Conservation (phyloP, 2,329 filamentous ascomycete genomes). For the Scytalidium lignicola region DNA sequence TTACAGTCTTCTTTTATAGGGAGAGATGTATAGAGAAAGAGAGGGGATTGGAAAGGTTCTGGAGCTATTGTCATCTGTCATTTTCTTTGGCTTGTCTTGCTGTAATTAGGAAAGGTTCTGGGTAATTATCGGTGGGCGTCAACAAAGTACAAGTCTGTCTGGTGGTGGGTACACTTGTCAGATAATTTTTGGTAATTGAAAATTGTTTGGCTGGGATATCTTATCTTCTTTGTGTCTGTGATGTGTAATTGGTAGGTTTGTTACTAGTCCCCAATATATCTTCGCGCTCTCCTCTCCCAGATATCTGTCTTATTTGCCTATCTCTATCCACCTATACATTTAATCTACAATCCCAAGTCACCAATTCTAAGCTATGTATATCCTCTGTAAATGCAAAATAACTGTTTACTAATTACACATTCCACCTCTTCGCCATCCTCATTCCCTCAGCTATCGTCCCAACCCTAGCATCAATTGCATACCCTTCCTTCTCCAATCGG, state of each 20-base stretch:
- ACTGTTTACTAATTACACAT: too few relatives aligned
- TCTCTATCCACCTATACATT: too few relatives aligned
- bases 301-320: too few relatives aligned
- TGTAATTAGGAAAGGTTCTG: not conserved
- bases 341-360: too few relatives aligned
- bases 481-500: conserved; percentile 36
- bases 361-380: too few relatives aligned
- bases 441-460: conserved; percentile 34
- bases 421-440: conserved; percentile 31
- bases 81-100: not conserved
- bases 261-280: too few relatives aligned
- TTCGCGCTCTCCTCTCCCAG: too few relatives aligned
- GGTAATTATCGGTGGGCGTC: not conserved
- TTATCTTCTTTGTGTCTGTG: not conserved
- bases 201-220: not conserved
- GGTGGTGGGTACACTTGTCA: not conserved
- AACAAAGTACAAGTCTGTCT: not conserved
- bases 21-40: not conserved
- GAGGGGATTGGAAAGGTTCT: not conserved
- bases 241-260: too few relatives aligned
- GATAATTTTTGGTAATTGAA: not conserved
- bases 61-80: not conserved
- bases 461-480: conserved; percentile 34
- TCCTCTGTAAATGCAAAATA: too few relatives aligned
- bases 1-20: too few relatives aligned